A percentile compares a stretch with the other conserved stretches of the same genome.
Conservation (phyloP, 2,329 filamentous ascomycete genomes). For the Fusarium sarcochroum region DNA sequence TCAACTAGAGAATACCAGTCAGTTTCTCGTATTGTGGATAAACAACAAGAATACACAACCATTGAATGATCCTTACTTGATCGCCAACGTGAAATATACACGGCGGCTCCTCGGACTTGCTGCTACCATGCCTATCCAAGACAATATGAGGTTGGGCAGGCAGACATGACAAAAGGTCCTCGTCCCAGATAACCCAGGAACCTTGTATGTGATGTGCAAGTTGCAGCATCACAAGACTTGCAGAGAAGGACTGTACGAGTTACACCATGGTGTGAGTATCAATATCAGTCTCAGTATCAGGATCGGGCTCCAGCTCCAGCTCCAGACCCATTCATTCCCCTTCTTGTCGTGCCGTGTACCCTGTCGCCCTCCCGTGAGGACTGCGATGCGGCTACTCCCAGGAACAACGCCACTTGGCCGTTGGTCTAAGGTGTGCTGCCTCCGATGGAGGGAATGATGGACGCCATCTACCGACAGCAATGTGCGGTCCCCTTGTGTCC, state of each 20-base stretch:
- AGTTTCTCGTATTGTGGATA: slow-evolving; percentile 1
- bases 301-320: neutral
- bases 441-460: slow-evolving; percentile 28
- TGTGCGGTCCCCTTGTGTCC: slow-evolving; percentile 4
- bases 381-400: slow-evolving; percentile 26
- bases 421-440: slow-evolving; percentile 24
- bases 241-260: slow-evolving; percentile 20
- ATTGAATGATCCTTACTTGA: neutral
- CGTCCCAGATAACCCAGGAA: slow-evolving; percentile 7
- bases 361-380: slow-evolving; percentile 5
- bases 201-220: slow-evolving; percentile 27
- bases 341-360: neutral
- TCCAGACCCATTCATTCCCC: slow-evolving; percentile 9
- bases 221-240: slow-evolving; percentile 10
- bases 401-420: slow-evolving; percentile 26
- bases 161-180: slow-evolving; percentile 28
- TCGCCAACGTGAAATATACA: slow-evolving; percentile 5
- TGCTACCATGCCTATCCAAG: neutral
- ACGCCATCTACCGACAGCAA: neutral
- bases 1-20: neutral
- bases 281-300: slow-evolving; percentile 16
- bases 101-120: slow-evolving; percentile 1
- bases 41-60: slow-evolving; percentile 1
- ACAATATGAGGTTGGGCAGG: slow-evolving; percentile 29
- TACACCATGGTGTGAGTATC: slow-evolving; percentile 28